phyloP scores from a whole-genome alignment of 192 early-diverging fungal species.

The Phycomyces blakesleeanus region DNA sequence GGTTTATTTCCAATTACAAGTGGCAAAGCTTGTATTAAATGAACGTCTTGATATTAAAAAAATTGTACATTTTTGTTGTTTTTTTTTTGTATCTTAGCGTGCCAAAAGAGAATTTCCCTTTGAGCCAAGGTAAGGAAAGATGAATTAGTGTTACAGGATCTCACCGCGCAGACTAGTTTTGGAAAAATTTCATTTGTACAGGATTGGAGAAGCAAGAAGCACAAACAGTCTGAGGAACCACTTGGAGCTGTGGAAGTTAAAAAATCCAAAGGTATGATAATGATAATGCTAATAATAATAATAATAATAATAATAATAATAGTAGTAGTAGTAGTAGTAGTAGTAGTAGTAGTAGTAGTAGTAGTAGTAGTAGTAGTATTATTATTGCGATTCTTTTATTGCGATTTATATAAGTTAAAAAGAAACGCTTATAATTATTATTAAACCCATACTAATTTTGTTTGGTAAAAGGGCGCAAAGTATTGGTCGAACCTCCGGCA shows the following conservation, averaged over 20 bases:
- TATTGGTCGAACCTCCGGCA: slow-evolving; percentile 29
- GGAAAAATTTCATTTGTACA: slow-evolving; percentile 63
- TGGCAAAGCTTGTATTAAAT: background rate
- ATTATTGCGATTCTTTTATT: no score
- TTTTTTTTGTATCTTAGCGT: slow-evolving; percentile 9
- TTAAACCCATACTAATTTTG: background rate
- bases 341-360: no score
- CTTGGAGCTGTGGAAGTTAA: slow-evolving; percentile 45
- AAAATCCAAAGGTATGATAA: slow-evolving; percentile 37
- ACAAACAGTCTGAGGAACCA: slow-evolving; percentile 47
- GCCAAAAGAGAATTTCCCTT: slow-evolving; percentile 51
- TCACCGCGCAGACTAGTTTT: slow-evolving; percentile 48
- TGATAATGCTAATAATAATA: no score
- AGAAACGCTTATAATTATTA: background rate
- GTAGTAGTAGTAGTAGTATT: no score
- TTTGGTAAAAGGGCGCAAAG: slow-evolving; percentile 9
- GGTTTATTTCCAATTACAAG: no score
- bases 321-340: no score
- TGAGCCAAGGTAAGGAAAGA: slow-evolving; percentile 40
- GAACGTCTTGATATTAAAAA: background rate
- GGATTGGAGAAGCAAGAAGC: slow-evolving; percentile 66
- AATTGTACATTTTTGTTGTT: background rate
- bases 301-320: no score
- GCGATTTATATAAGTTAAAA: no score
- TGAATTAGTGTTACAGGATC: background rate